These are phyloP conservation scores for Penicillium digitatum DNA, from an alignment of 2,329 filamentous ascomycete species.

Conservation along the genomic window DNA sequence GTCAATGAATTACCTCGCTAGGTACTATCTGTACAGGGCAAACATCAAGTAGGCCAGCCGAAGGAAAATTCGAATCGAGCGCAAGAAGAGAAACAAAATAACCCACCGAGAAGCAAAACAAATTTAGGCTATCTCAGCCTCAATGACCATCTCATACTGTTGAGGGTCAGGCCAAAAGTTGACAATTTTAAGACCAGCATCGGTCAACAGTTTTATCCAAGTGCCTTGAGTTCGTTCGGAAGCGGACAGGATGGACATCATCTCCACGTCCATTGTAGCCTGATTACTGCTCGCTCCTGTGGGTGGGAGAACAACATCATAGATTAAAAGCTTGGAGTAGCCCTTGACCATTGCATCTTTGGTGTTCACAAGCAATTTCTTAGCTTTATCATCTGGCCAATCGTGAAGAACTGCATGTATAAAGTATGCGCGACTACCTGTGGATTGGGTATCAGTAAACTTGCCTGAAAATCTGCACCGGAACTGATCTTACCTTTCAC, in stretches of 20 bases:
- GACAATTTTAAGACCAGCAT: slow-evolving; percentile 26
- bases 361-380: slow-evolving; percentile 30
- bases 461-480: rapidly evolving
- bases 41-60: background rate
- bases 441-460: background rate
- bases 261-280: slow-evolving; percentile 35
- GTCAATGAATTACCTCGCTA: background rate
- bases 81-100: too few species aligned
- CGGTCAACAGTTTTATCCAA: slow-evolving; percentile 28
- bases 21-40: background rate
- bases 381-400: slow-evolving; percentile 38
- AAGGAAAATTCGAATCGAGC: background rate
- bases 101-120: background rate
- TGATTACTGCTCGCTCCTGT: slow-evolving; percentile 30
- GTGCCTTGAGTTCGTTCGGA: slow-evolving; percentile 29
- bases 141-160: slow-evolving; percentile 30
- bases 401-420: slow-evolving; percentile 45
- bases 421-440: slow-evolving; percentile 41
- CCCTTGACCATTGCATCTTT: slow-evolving; percentile 38
- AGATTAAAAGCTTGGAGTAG: slow-evolving; percentile 39
- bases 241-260: slow-evolving; percentile 48
- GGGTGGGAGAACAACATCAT: slow-evolving; percentile 40
- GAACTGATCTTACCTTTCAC: slow-evolving; percentile 19
- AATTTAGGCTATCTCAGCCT: slow-evolving; percentile 19
- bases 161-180: slow-evolving; percentile 31